Conservation (phyloP, 2,329 filamentous ascomycete species). For the Alternaria brassicae region DNA sequence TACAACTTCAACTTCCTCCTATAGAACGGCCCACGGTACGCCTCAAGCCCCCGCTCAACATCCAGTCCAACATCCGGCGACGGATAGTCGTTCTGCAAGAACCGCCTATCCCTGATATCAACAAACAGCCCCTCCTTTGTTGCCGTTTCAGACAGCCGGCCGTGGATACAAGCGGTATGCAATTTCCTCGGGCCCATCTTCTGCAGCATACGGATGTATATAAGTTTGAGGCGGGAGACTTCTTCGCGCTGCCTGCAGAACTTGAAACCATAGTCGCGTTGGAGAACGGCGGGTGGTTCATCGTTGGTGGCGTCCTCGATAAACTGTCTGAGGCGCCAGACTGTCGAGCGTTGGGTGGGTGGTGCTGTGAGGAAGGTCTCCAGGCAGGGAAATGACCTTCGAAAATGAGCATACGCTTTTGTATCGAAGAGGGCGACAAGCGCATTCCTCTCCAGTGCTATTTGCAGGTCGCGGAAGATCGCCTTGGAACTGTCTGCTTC, state of each 20-base stretch:
- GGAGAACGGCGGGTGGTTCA: slow-evolving; percentile 15
- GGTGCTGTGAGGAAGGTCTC: slow-evolving; percentile 18
- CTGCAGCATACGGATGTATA: slow-evolving; percentile 20
- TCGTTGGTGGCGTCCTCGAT: background rate
- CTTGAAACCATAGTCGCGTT: slow-evolving; percentile 31
- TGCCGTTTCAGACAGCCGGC: slow-evolving; percentile 12
- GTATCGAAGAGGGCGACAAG: slow-evolving; percentile 17
- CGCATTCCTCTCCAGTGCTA: slow-evolving; percentile 8
- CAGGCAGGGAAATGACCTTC: slow-evolving; percentile 8
- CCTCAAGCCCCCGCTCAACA: background rate
- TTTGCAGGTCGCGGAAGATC: slow-evolving; percentile 17
- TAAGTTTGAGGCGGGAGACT: slow-evolving; percentile 18
- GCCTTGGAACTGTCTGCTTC: background rate
- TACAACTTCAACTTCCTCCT: background rate
- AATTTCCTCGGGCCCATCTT: slow-evolving; percentile 8
- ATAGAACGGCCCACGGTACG: slow-evolving; percentile 7
- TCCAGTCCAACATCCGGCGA: slow-evolving; percentile 13
- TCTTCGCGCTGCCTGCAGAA: slow-evolving; percentile 24
- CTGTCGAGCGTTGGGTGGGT: background rate
- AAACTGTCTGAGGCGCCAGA: slow-evolving; percentile 31
- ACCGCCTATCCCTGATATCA: background rate
- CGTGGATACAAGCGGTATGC: slow-evolving; percentile 19
- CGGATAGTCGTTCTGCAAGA: slow-evolving; percentile 20
- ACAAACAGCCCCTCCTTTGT: background rate
- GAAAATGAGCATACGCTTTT: slow-evolving; percentile 5